phyloP scores from a whole-genome alignment of 768 basidiomycete genomes.

The Pisolithus albus region DNA sequence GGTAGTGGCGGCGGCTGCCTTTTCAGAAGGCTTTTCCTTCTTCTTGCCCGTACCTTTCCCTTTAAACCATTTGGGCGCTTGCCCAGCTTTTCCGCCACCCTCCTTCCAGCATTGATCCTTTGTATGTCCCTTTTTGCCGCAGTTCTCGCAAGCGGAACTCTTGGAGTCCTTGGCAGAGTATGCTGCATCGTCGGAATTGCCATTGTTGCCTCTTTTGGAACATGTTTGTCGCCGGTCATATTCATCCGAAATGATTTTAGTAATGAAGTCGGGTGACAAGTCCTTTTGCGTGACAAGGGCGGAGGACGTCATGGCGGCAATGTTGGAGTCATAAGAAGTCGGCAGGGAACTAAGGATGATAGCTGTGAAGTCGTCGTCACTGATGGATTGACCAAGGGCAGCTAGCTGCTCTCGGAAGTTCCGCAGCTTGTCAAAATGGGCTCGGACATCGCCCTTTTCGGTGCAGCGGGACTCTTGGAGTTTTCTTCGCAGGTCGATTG shows the following conservation, averaged over 20 bases:
- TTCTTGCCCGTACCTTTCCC: background rate
- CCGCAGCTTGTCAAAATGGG: conserved; percentile 18
- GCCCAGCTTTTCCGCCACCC: no score
- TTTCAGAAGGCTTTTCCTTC: background rate
- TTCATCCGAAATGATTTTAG: background rate
- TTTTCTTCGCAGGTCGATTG: conserved; percentile 10
- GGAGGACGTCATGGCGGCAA: conserved; percentile 23
- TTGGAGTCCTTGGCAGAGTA: no score
- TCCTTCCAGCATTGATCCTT: no score
- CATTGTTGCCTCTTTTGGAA: background rate
- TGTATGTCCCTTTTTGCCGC: no score
- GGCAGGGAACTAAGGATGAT: conserved; percentile 33
- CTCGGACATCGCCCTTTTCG: no score
- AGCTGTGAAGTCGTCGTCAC: conserved; percentile 10
- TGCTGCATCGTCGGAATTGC: background rate
- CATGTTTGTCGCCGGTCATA: background rate
- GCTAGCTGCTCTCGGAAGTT: conserved; percentile 29
- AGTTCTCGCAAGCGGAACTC: no score
- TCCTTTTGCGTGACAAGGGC: conserved; percentile 6
- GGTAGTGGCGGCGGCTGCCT: background rate
- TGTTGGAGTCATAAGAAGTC: conserved; percentile 24
- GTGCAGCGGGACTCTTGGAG: no score
- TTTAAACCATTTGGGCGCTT: no score
- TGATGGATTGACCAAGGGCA: conserved; percentile 26
- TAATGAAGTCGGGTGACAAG: background rate